Percentiles rank a stretch among this genome's conserved stretches.
Conservation (phyloP, 257 asterid genomes). For the Anisodus acutangulus region DNA sequence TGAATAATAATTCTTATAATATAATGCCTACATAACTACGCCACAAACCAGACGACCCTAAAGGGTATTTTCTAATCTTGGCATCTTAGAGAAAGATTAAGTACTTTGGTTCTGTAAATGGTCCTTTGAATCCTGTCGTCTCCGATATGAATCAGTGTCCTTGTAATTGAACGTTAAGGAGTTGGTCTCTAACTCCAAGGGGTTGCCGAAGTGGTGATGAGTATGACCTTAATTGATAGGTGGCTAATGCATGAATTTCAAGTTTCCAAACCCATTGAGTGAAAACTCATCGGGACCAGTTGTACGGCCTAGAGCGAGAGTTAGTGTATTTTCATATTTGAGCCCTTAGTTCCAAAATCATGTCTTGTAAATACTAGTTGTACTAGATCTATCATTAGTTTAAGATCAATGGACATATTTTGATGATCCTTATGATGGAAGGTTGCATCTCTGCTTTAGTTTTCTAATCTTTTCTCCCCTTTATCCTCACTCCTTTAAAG, state of each 20-base stretch:
- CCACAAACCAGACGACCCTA: background rate
- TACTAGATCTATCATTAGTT: background rate
- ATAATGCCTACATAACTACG: background rate
- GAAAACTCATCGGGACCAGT: background rate
- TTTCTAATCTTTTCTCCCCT: constrained; percentile 19
- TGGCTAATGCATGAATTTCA: constrained; percentile 3
- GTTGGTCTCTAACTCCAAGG: background rate
- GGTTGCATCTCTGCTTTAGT: constrained; percentile 4
- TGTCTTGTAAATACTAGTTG: background rate
- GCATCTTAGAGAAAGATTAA: background rate
- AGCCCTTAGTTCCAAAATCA: background rate
- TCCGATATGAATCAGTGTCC: background rate
- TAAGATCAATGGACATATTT: background rate
- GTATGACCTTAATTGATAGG: background rate
- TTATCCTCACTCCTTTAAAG: constrained; percentile 22
- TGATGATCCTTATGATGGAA: background rate
- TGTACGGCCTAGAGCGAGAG: background rate
- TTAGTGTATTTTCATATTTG: background rate
- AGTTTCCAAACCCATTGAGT: background rate
- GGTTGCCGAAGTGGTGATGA: background rate
- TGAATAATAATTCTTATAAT: background rate
- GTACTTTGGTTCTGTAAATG: background rate
- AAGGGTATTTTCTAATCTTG: background rate
- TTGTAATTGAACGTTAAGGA: background rate
- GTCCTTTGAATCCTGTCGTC: background rate